phyloP scores from a whole-genome alignment of 441 rosid genomes.

The Pelargonium cotyledonis region DNA sequence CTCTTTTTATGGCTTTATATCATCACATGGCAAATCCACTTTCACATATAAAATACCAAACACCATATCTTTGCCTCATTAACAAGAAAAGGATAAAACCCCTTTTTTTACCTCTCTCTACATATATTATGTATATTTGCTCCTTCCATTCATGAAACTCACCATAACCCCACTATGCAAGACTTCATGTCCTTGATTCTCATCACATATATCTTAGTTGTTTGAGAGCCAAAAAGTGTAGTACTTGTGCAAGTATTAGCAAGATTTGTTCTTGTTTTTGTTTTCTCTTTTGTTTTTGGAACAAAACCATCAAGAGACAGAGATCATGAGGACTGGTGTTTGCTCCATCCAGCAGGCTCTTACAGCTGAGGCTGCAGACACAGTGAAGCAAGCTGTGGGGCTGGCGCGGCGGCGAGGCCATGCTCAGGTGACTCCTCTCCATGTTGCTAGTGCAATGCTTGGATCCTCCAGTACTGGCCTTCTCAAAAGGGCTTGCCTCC shows the following conservation, averaged over 20 bases:
- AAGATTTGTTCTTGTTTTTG: too few species aligned
- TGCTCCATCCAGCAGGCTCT: slow-evolving; percentile 52
- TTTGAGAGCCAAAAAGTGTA: too few species aligned
- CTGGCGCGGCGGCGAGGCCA: slow-evolving; percentile 65
- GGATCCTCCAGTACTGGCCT: slow-evolving; percentile 48
- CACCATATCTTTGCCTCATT: slow-evolving; percentile 33
- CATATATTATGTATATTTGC: slow-evolving; percentile 13
- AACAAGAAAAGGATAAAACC: slow-evolving; percentile 56
- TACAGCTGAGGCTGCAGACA: slow-evolving; percentile 43
- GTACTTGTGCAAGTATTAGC: too few species aligned
- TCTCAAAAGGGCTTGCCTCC: slow-evolving; percentile 58
- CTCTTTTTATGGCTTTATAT: slow-evolving; percentile 26
- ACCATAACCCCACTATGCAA: not conserved
- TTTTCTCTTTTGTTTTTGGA: not conserved
- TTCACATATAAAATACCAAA: slow-evolving; percentile 31
- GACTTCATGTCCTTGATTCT: too few species aligned
- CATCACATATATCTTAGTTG: too few species aligned
- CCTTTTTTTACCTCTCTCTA: slow-evolving; percentile 15
- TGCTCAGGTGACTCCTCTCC: slow-evolving; percentile 72
- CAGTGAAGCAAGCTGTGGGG: slow-evolving; percentile 52
- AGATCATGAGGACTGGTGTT: slow-evolving; percentile 54
- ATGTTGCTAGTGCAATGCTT: slow-evolving; percentile 64
- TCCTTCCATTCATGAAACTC: not conserved
- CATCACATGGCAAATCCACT: slow-evolving; percentile 52
- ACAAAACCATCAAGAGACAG: not conserved